Evolutionary conservation across 2,329 filamentous ascomycete genomes (phyloP).

Genomic region (Nothophoma quercina): DNA sequence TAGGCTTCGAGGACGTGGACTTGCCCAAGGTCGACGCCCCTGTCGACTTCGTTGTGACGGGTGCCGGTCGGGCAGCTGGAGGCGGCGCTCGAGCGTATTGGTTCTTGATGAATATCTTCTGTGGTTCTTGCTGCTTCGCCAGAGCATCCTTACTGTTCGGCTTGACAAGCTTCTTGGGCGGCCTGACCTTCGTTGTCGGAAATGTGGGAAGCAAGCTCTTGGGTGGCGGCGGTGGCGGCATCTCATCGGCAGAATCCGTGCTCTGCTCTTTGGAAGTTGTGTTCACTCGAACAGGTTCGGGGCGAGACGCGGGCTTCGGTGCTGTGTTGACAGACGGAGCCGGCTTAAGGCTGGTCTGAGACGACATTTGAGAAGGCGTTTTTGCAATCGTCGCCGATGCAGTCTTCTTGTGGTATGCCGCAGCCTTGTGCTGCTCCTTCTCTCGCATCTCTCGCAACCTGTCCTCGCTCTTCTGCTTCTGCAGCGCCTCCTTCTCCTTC

Average conservation of each 20-base stretch:
- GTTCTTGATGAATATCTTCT: conserved; percentile 67
- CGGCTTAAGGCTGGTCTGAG: conserved; percentile 42
- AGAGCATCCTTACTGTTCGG: conserved; percentile 65
- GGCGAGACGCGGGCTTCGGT: conserved; percentile 40
- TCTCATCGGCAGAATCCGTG: conserved; percentile 57
- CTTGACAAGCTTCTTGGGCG: conserved; percentile 62
- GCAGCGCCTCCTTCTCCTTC: conserved; percentile 60
- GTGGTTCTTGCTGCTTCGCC: conserved; percentile 69
- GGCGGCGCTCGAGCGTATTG: conserved; percentile 50
- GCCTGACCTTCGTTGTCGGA: conserved; percentile 49
- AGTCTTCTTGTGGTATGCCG: conserved; percentile 52
- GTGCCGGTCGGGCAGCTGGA: conserved; percentile 64
- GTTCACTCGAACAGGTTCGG: conserved; percentile 37
- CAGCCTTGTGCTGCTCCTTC: conserved; percentile 74
- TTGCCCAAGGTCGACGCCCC: conserved; percentile 36
- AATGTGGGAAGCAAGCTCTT: conserved; percentile 58
- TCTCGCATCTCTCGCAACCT: conserved; percentile 73
- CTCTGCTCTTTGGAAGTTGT: conserved; percentile 36
- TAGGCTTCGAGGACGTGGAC: conserved; percentile 30
- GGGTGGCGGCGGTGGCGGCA: conserved; percentile 69
- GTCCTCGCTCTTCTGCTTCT: conserved; percentile 69
- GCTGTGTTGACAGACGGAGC: conserved; percentile 51
- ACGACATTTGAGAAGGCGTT: conserved; percentile 54
- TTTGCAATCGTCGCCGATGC: conserved; percentile 54
- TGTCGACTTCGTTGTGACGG: conserved; percentile 24